Percentiles rank a stretch among this genome's conserved stretches.
These are phyloP conservation scores for Clarireedia homoeocarpa DNA, from an alignment of 2,329 filamentous ascomycete genomes.

Conservation along the genomic window DNA sequence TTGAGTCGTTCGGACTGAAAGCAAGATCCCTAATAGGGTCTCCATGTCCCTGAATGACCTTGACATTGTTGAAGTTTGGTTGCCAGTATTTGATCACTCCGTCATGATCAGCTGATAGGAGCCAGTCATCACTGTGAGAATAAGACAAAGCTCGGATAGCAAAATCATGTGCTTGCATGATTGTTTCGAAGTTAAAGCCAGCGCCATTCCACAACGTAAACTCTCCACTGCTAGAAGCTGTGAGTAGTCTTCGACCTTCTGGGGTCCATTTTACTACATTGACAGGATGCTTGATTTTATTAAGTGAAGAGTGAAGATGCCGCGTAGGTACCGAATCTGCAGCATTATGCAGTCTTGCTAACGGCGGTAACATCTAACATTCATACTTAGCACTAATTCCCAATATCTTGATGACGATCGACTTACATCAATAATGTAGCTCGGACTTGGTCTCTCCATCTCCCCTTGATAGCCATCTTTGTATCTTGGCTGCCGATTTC, in stretches of 20 bases:
- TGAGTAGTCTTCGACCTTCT: conserved; percentile 83
- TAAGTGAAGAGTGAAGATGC: conserved; percentile 93
- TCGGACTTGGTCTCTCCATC: conserved; percentile 74
- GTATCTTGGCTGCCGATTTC: conserved; percentile 69
- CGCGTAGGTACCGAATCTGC: conserved; percentile 89
- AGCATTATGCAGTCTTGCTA: conserved; percentile 63
- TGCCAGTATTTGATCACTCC: conserved; percentile 98
- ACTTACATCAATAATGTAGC: conserved; percentile 82
- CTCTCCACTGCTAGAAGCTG: conserved; percentile 91
- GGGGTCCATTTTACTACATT: conserved; percentile 98
- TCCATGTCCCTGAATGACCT: conserved; percentile 83
- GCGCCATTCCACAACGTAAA: conserved; percentile 99
- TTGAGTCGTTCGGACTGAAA: conserved; percentile 88
- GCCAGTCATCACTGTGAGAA: conserved; percentile 94
- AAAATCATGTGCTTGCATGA: conserved; percentile 94
- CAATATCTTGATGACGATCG: no score
- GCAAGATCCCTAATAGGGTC: conserved; percentile 87
- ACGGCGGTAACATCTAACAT: conserved; percentile 73
- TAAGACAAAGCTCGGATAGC: conserved; percentile 78
- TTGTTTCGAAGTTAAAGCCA: conserved; percentile 98
- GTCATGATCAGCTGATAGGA: conserved; percentile 91
- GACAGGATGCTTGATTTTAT: conserved; percentile 96
- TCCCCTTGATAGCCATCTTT: conserved; percentile 66
- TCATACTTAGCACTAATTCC: no score
- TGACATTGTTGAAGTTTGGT: conserved; percentile 97